phyloP scores from a whole-genome alignment of 164 flowering plant species.

The Saururus chinensis region DNA sequence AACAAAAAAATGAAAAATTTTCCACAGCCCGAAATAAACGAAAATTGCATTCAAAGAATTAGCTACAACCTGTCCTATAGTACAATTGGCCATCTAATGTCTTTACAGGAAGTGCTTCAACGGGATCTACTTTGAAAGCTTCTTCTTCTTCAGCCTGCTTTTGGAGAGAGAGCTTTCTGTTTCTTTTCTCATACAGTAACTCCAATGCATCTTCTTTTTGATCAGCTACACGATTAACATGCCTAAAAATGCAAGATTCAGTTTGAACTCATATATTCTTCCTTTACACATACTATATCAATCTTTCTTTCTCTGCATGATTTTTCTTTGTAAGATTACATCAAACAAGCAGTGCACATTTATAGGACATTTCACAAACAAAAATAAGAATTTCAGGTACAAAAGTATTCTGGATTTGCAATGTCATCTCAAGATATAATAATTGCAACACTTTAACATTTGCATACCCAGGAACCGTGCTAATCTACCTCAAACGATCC shows the following conservation, averaged over 20 bases:
- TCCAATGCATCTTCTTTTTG: slow-evolving; percentile 65
- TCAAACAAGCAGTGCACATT: neutral
- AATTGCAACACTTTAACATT: too few species aligned
- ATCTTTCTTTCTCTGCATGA: neutral
- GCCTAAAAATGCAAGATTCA: slow-evolving; percentile 27
- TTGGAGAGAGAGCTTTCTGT: slow-evolving; percentile 24
- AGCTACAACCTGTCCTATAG: slow-evolving; percentile 44
- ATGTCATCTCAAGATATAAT: neutral
- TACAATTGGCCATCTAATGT: slow-evolving; percentile 60
- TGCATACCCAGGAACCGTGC: too few species aligned
- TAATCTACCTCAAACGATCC: too few species aligned
- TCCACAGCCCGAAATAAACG: neutral
- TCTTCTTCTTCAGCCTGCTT: slow-evolving; percentile 28
- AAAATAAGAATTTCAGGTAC: neutral
- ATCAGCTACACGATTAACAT: slow-evolving; percentile 72
- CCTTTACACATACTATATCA: neutral
- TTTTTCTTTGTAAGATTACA: neutral
- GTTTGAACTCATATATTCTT: neutral
- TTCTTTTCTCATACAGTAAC: slow-evolving; percentile 49
- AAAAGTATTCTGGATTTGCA: neutral
- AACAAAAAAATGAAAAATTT: neutral
- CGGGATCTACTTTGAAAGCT: slow-evolving; percentile 51
- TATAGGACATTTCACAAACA: neutral
- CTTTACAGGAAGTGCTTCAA: slow-evolving; percentile 87
- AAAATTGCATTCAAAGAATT: neutral